Evolutionary conservation across 2,329 filamentous ascomycete species (phyloP), one percentile per base, ranked within the genome.

Genomic region (Ophiobolus disseminans): DNA sequence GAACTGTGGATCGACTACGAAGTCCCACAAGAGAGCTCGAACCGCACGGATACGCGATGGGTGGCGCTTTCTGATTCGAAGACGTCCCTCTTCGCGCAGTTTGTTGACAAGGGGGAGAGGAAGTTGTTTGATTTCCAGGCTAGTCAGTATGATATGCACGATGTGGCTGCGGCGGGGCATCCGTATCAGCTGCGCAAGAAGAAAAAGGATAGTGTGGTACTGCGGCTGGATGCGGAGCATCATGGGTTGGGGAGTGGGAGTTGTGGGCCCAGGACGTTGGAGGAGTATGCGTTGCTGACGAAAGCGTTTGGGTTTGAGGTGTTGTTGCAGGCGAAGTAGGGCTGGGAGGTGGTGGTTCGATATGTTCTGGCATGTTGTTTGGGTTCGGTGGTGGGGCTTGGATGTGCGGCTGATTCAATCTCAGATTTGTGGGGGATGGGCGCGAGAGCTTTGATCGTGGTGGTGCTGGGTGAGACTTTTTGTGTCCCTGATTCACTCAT

Each of bases 11-110:
- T 79, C 0, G 74, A 76, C 1, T 88, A 88, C 59, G 86, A 89
- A 14, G 83, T 85, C 17, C 86, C 86, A 0, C 86, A 90, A 64
- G 86, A 89, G 58, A 83, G 81, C 42, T 84, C 84, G 1, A 89
- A 89, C 65, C 76, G 83, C 11, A 82, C 82, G 45, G 83, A 83
- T 25, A 82, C 81, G 0, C 75, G 82, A 5, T 88, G 83, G 81
- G 68, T 88, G 3, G 70, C 72, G 9, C 13, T 71, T 5, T 42
- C 47, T 9, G 51, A 60, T 7, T 45, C 40, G 10, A 53, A 45
- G 7, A 41, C 50, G 2, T 52, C 57, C 1, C 37, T 70, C 11
- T 41, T 58, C 2, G 69, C 59, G 4, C 66, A 72, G 25, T 73
- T 68, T 54, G 62, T 67, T 14, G 50, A 45, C 9, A 38, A 44